phyloP scores from a whole-genome alignment of 345 rosid species.

The Salix viminalis region DNA sequence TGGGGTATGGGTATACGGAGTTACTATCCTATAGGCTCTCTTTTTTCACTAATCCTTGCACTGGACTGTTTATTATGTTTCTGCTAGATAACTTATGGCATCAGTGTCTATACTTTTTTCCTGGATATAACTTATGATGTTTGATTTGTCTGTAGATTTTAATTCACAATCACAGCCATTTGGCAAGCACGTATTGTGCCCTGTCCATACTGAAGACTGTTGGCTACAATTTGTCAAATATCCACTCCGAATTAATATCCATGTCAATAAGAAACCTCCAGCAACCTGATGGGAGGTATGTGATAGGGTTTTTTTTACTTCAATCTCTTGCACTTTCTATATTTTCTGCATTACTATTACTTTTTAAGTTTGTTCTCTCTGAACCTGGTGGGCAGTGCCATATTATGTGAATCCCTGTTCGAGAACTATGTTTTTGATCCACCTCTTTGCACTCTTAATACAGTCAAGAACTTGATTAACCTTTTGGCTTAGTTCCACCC shows the following conservation, averaged over 20 bases:
- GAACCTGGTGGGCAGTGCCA: background rate
- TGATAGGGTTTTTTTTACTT: background rate
- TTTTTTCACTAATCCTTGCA: background rate
- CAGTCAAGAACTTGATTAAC: background rate
- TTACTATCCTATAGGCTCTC: background rate
- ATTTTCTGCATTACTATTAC: background rate
- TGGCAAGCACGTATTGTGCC: slow-evolving; percentile 88
- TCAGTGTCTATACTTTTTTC: background rate
- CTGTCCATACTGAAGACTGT: slow-evolving; percentile 62
- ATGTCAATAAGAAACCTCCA: slow-evolving; percentile 78
- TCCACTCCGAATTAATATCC: slow-evolving; percentile 47
- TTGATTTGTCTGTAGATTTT: slow-evolving; percentile 41
- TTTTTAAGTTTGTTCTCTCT: background rate
- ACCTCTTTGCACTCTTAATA: background rate
- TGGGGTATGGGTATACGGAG: slow-evolving; percentile 38
- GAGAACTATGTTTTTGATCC: background rate
- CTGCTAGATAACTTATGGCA: background rate
- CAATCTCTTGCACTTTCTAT: background rate
- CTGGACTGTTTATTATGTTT: background rate
- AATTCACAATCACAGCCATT: slow-evolving; percentile 53
- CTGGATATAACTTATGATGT: background rate
- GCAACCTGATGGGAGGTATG: slow-evolving; percentile 81
- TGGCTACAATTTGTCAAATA: slow-evolving; percentile 49
- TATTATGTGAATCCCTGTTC: background rate
- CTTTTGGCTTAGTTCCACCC: background rate